A percentile compares a stretch with the other conserved stretches of the same genome.
phyloP scores from a whole-genome alignment of 2,329 filamentous ascomycete genomes.

The Helicocarpus griseus region DNA sequence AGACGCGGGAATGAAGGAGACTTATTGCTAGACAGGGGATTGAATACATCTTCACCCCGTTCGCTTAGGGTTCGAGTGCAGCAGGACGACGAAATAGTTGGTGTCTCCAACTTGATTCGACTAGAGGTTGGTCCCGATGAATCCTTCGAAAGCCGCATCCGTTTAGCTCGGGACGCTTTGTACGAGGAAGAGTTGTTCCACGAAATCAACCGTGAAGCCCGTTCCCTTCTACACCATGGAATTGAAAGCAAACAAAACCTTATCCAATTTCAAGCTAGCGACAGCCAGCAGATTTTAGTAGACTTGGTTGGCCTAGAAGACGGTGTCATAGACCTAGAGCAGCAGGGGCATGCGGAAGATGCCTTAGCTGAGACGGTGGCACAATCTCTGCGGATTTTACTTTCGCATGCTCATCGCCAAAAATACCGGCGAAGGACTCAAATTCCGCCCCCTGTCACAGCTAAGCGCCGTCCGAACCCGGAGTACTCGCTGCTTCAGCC shows the following conservation, averaged over 20 bases:
- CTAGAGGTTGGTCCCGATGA: slow-evolving; percentile 14
- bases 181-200: slow-evolving; percentile 71
- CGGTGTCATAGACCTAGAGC: slow-evolving; percentile 22
- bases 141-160: slow-evolving; percentile 27
- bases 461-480: slow-evolving; percentile 39
- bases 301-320: slow-evolving; percentile 57
- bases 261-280: slow-evolving; percentile 47
- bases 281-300: slow-evolving; percentile 51
- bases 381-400: slow-evolving; percentile 62
- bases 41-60: slow-evolving; percentile 41
- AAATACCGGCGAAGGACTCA: slow-evolving; percentile 59
- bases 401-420: slow-evolving; percentile 68
- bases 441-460: slow-evolving; percentile 47
- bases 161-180: slow-evolving; percentile 41
- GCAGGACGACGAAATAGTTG: slow-evolving; percentile 48
- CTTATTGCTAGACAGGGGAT: slow-evolving; percentile 60
- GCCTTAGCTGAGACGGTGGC: slow-evolving; percentile 56
- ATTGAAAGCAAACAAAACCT: slow-evolving; percentile 54
- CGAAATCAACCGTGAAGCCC: slow-evolving; percentile 74
- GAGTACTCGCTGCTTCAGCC: slow-evolving; percentile 52
- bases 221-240: slow-evolving; percentile 59
- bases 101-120: slow-evolving; percentile 35
- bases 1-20: slow-evolving; percentile 64
- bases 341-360: slow-evolving; percentile 18
- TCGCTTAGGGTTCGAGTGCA: slow-evolving; percentile 60